phyloP scores from a whole-genome alignment of 1,284 basidiomycete genomes.

The Puccinia triticina region DNA sequence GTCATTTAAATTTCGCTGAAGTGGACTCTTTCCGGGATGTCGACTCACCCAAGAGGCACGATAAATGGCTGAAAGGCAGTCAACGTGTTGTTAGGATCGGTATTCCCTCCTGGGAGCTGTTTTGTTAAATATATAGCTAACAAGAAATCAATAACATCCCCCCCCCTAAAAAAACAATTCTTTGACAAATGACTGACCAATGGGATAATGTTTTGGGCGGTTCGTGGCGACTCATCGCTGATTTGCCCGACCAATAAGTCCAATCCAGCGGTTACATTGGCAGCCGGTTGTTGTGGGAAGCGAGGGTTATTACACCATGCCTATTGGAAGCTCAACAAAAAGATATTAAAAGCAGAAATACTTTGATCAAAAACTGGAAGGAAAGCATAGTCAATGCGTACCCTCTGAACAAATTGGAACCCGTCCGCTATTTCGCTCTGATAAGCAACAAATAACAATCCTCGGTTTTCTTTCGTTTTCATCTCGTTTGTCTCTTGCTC shows the following conservation, averaged over 20 bases:
- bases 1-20: no score
- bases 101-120: background rate
- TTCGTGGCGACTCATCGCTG: background rate
- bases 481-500: slow-evolving; percentile 19
- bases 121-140: background rate
- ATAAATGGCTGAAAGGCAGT: slow-evolving; percentile 1
- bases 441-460: slow-evolving; percentile 29
- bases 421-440: slow-evolving; percentile 20
- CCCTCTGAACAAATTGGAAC: slow-evolving; percentile 25
- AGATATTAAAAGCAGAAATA: background rate
- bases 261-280: slow-evolving; percentile 3
- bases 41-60: slow-evolving; percentile 14
- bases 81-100: slow-evolving; percentile 4
- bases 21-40: background rate
- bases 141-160: background rate
- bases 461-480: slow-evolving; percentile 29
- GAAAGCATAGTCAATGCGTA: no score
- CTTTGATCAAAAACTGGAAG: background rate
- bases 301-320: slow-evolving; percentile 16
- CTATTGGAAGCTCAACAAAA: background rate
- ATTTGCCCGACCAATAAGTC: slow-evolving; percentile 31
- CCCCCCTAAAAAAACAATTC: background rate
- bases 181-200: background rate
- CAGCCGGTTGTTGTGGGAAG: background rate
- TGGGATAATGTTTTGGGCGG: slow-evolving; percentile 21